A percentile compares a stretch with the other conserved stretches of the same genome.
These are phyloP conservation scores for Sclerotinia subarctica DNA, from an alignment of 2,329 filamentous ascomycete genomes.

Conservation along the genomic window DNA sequence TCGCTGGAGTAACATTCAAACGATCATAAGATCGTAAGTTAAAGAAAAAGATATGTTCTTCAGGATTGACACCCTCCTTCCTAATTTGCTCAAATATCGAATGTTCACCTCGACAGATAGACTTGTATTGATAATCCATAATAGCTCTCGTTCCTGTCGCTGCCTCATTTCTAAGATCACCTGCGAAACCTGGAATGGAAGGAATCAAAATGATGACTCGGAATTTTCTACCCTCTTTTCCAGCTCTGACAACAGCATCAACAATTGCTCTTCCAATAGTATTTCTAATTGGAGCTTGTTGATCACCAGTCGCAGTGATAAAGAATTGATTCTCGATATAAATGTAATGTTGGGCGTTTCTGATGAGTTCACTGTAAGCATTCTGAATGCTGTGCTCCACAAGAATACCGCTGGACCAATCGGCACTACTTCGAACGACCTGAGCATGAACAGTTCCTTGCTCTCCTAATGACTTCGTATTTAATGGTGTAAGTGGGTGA, in stretches of 20 bases:
- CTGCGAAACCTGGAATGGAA: slow-evolving; percentile 88
- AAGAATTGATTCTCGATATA: slow-evolving; percentile 99
- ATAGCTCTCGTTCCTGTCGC: slow-evolving; percentile 87
- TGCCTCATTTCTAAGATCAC: slow-evolving; percentile 78
- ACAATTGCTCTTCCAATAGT: slow-evolving; percentile 86
- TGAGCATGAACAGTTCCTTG: slow-evolving; percentile 79
- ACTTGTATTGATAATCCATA: slow-evolving; percentile 98
- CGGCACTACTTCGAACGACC: slow-evolving; percentile 81
- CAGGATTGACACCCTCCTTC: slow-evolving; percentile 72
- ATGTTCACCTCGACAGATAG: slow-evolving; percentile 84
- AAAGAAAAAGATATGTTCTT: slow-evolving; percentile 84
- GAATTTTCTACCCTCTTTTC: slow-evolving; percentile 82
- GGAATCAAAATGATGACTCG: slow-evolving; percentile 87
- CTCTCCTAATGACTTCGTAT: slow-evolving; percentile 57
- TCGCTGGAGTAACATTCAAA: slow-evolving; percentile 73
- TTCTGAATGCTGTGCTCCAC: slow-evolving; percentile 84
- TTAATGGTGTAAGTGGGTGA: slow-evolving; percentile 71
- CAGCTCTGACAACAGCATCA: slow-evolving; percentile 79
- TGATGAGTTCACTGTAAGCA: slow-evolving; percentile 80
- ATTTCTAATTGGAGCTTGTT: slow-evolving; percentile 84
- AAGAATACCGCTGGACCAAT: slow-evolving; percentile 92
- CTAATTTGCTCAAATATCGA: slow-evolving; percentile 82
- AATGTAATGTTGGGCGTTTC: slow-evolving; percentile 84
- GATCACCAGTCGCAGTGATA: slow-evolving; percentile 85
- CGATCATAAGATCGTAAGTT: slow-evolving; percentile 92